Percentiles rank a stretch among this genome's conserved stretches.
Conservation (phyloP, 1,284 basidiomycete genomes). For the Rhodotorula mucilaginosa region DNA sequence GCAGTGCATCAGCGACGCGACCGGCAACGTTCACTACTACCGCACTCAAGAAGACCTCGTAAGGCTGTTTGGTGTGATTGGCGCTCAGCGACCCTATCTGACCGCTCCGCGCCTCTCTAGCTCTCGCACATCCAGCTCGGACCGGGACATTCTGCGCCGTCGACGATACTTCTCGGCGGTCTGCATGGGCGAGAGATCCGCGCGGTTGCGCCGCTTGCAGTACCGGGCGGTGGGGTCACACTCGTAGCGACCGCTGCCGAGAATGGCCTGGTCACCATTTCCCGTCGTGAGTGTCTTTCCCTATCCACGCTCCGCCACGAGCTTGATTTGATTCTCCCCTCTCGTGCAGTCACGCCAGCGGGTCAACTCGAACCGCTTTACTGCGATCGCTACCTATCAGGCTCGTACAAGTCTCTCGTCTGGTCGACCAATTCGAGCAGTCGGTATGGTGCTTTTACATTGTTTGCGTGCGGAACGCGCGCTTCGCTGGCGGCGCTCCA, state of each 20-base stretch:
- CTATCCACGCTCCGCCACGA: too few relatives aligned
- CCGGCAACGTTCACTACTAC: neutral
- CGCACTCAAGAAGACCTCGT: conserved; percentile 9
- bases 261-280: conserved; percentile 19
- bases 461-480: conserved; percentile 18
- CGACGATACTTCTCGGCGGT: neutral
- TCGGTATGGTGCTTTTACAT: neutral
- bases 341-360: neutral
- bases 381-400: conserved; percentile 4
- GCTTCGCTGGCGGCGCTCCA: conserved; percentile 6
- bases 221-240: neutral
- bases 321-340: neutral
- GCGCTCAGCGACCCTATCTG: neutral
- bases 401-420: conserved; percentile 22
- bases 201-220: neutral
- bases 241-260: conserved; percentile 26
- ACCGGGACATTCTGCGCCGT: neutral
- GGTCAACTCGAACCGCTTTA: conserved; percentile 1
- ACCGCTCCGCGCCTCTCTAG: neutral
- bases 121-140: neutral
- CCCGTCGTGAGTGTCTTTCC: conserved; percentile 2
- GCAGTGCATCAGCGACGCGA: conserved; percentile 1
- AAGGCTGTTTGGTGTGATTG: neutral
- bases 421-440: neutral
- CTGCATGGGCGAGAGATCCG: conserved; percentile 31